Base-by-base conservation (phyloP, 2,329 filamentous ascomycete genomes). In the Neurospora sp. region DNA sequence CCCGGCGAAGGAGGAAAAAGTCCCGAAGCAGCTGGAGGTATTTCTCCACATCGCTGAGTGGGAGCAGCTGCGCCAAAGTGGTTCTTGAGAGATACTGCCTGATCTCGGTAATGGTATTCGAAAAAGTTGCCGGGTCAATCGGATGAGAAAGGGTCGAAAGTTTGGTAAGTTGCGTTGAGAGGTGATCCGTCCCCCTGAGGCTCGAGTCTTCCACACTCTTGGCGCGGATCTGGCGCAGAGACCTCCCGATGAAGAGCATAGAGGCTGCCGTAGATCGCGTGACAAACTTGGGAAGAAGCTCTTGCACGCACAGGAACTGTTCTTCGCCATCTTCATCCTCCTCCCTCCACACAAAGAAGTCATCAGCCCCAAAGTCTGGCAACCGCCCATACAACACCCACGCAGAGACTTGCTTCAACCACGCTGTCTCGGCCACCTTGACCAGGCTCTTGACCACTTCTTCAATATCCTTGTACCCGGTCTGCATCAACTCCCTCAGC, bases 321-420 rank as follows among this genome's bases (percentile, higher is more conserved):
- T 87, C 71, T 15, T 68, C 66, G 36, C 40, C 57, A 46, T 41
- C n/a, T 12, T 19, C 28, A 11, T 82, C 79, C 12, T 81, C 78
- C 8, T 82, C 77, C 73, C 79, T 84, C 77, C 86, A 86, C 39
- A 98, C 88, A 77, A 97, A 97, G 78, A 98, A 98, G 79, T 98
- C 95, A n/a, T 87, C 85, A 5, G 85, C 86, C 2, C 92, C 93
- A 77, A 92, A 89, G 15, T 85, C 86, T 0, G 95, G 94, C 70
- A 97, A 81, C 67, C 91, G 88, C 5, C 96, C 96, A 78, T 97
- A 96, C 15, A 98, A 81, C 8, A 98, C 85, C 95, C 95, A 99
- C 36, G 92, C 91, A 4, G 93, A 92, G 11, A 96, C 85, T 77
- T 97, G 93, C 78, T 93, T 92, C 77, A 98, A 82, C 96, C 96